Evolutionary conservation across 148 eudicot genomes (phyloP), one percentile per base, ranked within the genome.

Genomic region (Camellia lanceoleosa): DNA sequence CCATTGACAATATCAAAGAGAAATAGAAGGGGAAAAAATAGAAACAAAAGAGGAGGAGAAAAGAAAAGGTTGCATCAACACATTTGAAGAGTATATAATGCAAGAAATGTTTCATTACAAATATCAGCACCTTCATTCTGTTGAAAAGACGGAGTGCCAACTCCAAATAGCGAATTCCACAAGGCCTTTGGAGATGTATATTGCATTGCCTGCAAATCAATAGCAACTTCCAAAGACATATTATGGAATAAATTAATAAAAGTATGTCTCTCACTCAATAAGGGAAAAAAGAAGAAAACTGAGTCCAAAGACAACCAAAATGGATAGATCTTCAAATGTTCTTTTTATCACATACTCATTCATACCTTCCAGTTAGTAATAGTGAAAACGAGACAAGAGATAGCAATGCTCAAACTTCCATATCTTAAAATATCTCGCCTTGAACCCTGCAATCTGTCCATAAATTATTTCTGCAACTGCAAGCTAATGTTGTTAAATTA

Each of bases 181-280:
- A 95, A 73, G 81, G 99, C 99, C 88, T 95, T 95, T 68, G 95
- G 97, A 84, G 99, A 95, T 80, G 95, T 88, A 93, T 92, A 95
- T 80, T 93, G 95, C 99, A 95, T 93, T 82, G 97, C 94, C 99
- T 95, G 90, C 91, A 92, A 87, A 84, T 78, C 80, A 59, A 75
- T 16, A 84, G 79, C 71, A 91, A 81, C 88, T 88, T 85, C 86
- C 87, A 85, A 78, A 81, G 82, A 79, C 80, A 76, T 44, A 52
- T 82, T 79, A 55, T 70, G 70, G 73, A 83, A 78, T 83, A 85
- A 78, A 79, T 63, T 52, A 79, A 63, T 52, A 68, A 79, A 72
- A 67, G 23, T 55, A 51, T 42, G 55, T 38, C 11, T 13, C 18
- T 46, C 42, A 16, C 62, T 64, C 61, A 38, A 55, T 18, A n/a